A percentile compares a stretch with the other conserved stretches of the same genome.
These are phyloP conservation scores for Lyophyllum semitale DNA, from an alignment of 768 basidiomycete species.

Conservation along the genomic window DNA sequence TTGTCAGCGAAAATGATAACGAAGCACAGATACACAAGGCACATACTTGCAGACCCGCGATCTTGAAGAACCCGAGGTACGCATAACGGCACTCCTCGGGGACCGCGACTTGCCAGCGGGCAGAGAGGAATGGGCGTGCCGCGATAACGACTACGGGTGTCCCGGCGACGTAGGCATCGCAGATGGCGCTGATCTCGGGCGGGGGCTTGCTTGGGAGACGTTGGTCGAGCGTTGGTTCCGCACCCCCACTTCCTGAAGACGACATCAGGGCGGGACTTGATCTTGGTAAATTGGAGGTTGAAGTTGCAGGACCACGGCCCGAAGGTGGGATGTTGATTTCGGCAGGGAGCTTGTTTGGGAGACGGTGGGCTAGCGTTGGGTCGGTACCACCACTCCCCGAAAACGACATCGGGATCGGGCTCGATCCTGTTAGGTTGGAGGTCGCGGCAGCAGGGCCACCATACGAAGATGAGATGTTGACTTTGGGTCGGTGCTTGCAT, in stretches of 20 bases:
- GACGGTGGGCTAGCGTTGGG: no score
- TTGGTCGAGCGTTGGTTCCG: background rate
- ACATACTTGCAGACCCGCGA: slow-evolving; percentile 41
- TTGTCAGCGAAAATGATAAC: background rate
- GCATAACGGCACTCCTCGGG: slow-evolving; percentile 39
- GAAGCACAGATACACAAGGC: background rate
- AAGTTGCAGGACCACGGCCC: no score
- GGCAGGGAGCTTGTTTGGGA: no score
- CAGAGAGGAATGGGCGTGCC: slow-evolving; percentile 27
- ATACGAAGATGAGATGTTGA: no score
- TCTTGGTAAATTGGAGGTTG: background rate
- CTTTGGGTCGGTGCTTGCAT: no score
- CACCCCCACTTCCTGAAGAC: background rate
- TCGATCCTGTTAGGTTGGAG: no score
- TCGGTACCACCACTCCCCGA: no score
- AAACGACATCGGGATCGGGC: no score
- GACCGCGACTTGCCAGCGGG: slow-evolving; percentile 32
- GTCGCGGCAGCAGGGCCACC: no score
- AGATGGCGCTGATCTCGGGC: slow-evolving; percentile 40
- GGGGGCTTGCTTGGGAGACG: slow-evolving; percentile 36
- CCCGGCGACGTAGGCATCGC: slow-evolving; percentile 38
- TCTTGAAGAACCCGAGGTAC: slow-evolving; percentile 49
- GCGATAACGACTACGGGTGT: slow-evolving; percentile 44
- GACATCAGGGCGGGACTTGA: background rate
- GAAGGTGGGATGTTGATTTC: no score